Conservation (phyloP, 352 stramenopile genomes). For the Phytopythium aichiense region DNA sequence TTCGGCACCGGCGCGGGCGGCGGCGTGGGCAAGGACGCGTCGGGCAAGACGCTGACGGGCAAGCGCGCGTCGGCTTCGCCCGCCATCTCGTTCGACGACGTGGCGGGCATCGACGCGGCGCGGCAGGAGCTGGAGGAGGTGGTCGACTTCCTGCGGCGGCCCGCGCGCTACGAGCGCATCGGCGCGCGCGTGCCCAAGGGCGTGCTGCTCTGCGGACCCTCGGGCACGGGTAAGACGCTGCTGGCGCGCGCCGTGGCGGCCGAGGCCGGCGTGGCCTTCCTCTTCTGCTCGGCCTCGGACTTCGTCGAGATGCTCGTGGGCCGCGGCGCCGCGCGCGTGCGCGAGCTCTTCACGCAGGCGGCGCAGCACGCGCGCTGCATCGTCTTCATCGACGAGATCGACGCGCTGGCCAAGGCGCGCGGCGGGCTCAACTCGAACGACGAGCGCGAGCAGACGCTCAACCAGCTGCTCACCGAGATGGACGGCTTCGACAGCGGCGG, state of each 20-base stretch:
- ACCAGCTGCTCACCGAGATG: slow-evolving; percentile 90
- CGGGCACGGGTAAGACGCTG: slow-evolving; percentile 94
- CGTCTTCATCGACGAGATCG: slow-evolving; percentile 98
- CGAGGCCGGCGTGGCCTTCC: slow-evolving; percentile 93
- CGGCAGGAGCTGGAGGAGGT: slow-evolving; percentile 92
- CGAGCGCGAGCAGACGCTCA: slow-evolving; percentile 95
- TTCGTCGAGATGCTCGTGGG: slow-evolving; percentile 98
- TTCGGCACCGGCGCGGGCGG: slow-evolving; percentile 38
- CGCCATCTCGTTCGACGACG: slow-evolving; percentile 88
- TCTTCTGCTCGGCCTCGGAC: slow-evolving; percentile 95
- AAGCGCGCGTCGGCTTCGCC: slow-evolving; percentile 17
- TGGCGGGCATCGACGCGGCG: slow-evolving; percentile 93
- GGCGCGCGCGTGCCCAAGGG: slow-evolving; percentile 91
- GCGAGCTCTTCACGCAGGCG: slow-evolving; percentile 92
- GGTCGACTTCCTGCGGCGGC: slow-evolving; percentile 94
- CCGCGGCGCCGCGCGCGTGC: slow-evolving; percentile 90
- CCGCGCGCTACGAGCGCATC: slow-evolving; percentile 89
- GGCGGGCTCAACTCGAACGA: slow-evolving; percentile 91
- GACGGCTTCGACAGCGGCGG: slow-evolving; percentile 90
- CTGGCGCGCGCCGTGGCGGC: slow-evolving; percentile 90
- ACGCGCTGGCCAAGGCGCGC: slow-evolving; percentile 89
- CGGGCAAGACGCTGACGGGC: slow-evolving; percentile 28
- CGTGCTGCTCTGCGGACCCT: slow-evolving; percentile 92
- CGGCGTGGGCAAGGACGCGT: slow-evolving; percentile 67
- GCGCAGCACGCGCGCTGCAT: slow-evolving; percentile 94